Evolutionary conservation across 1,284 basidiomycete species (phyloP).

Genomic region (Limonomyces culmigenus): DNA sequence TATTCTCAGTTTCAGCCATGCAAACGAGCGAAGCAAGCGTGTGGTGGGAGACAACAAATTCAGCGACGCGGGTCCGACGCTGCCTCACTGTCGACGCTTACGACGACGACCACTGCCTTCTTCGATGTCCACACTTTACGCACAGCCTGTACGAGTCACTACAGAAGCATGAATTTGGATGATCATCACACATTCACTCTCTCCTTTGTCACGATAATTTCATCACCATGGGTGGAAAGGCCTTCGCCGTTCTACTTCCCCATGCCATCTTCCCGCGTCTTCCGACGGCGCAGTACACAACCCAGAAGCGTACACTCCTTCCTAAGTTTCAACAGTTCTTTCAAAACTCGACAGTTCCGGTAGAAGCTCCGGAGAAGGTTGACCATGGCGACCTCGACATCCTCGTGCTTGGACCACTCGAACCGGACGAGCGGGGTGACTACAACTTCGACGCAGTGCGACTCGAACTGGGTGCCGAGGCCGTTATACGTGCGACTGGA

Average conservation of each 20-base stretch:
- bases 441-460: conserved; percentile 24
- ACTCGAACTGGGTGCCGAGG: conserved; percentile 26
- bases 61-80: too few relatives aligned
- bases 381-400: conserved; percentile 55
- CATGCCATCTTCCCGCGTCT: conserved; percentile 38
- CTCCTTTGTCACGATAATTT: too few relatives aligned
- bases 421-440: conserved; percentile 2
- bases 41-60: too few relatives aligned
- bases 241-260: conserved; percentile 31
- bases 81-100: too few relatives aligned
- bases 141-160: too few relatives aligned
- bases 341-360: conserved; percentile 29
- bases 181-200: too few relatives aligned
- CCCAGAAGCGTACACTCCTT: conserved; percentile 26
- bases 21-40: too few relatives aligned
- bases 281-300: conserved; percentile 28
- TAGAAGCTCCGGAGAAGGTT: conserved; percentile 42
- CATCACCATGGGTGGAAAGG: conserved; percentile 58
- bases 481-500: conserved; percentile 27
- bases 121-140: too few relatives aligned
- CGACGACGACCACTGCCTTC: too few relatives aligned
- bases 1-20: too few relatives aligned
- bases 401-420: conserved; percentile 27
- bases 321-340: conserved; percentile 28
- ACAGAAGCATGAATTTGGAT: too few relatives aligned